These are phyloP conservation scores for Calonectria fujianensis DNA, from an alignment of 2,329 filamentous ascomycete species.

Conservation along the genomic window DNA sequence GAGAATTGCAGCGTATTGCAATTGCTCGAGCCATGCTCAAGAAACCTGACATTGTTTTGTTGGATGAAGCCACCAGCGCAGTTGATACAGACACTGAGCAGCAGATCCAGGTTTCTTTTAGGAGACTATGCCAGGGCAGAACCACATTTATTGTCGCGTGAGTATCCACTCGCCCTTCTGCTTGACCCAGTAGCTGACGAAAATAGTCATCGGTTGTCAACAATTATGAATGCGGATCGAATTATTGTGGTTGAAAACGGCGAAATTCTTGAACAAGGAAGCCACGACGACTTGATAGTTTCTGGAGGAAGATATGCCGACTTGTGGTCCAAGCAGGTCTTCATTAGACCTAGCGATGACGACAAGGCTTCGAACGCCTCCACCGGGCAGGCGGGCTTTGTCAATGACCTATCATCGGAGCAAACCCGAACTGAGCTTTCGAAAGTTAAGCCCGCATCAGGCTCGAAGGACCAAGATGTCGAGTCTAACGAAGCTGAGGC, in stretches of 20 bases:
- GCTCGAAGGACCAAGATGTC: constrained; percentile 52
- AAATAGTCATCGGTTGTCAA: constrained; percentile 79
- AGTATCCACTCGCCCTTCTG: constrained; percentile 50
- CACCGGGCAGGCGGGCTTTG: constrained; percentile 52
- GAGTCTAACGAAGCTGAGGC: constrained; percentile 43
- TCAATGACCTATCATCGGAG: constrained; percentile 63
- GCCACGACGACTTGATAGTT: constrained; percentile 74
- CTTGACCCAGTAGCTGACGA: constrained; percentile 34
- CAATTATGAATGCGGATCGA: constrained; percentile 80
- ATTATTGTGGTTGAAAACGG: constrained; percentile 80
- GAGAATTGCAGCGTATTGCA: constrained; percentile 79
- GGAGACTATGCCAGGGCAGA: constrained; percentile 74
- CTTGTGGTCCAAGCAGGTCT: constrained; percentile 79
- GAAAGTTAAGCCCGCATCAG: constrained; percentile 56
- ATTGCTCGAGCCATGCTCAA: constrained; percentile 84
- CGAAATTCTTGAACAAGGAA: constrained; percentile 77
- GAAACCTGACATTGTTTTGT: constrained; percentile 82
- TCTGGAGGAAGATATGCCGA: constrained; percentile 77
- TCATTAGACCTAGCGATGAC: constrained; percentile 69
- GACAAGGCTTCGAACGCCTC: constrained; percentile 47
- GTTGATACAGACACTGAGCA: constrained; percentile 83
- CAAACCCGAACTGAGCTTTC: constrained; percentile 59
- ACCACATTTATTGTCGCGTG: constrained; percentile 81
- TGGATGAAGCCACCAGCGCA: constrained; percentile 87
- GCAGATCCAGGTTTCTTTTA: constrained; percentile 78